phyloP scores from a whole-genome alignment of 441 rosid genomes.

The Corymbia citriodora region DNA sequence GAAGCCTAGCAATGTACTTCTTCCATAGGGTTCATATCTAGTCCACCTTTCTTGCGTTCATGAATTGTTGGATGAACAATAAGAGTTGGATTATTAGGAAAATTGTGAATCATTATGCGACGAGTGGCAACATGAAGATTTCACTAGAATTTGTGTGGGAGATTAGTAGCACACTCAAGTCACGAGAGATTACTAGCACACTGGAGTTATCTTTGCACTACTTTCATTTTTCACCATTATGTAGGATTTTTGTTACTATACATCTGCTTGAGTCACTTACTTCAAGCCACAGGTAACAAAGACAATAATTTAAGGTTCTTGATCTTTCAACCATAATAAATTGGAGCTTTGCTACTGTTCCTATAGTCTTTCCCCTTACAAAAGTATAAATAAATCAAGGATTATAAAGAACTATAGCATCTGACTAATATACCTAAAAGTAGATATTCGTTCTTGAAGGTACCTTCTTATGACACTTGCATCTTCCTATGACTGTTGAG shows the following conservation, averaged over 20 bases:
- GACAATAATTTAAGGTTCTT: not conserved
- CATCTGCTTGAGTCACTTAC: not conserved
- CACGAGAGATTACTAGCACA: rapidly evolving
- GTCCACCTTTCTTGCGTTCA: not conserved
- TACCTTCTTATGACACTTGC: not conserved
- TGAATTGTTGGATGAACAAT: not conserved
- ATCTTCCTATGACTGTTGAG: too few species aligned
- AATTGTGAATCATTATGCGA: too few species aligned
- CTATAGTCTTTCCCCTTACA: not conserved
- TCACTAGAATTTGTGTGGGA: rapidly evolving
- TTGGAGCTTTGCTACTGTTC: too few species aligned
- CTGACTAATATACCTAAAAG: not conserved
- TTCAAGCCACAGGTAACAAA: not conserved
- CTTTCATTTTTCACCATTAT: not conserved
- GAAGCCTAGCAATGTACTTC: not conserved
- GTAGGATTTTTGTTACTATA: not conserved
- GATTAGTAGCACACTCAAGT: not conserved
- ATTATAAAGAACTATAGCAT: too few species aligned
- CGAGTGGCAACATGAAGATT: rapidly evolving
- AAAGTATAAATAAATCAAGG: too few species aligned
- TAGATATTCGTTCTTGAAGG: not conserved
- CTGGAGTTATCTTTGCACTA: rapidly evolving
- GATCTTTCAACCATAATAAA: too few species aligned
- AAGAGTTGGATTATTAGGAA: not conserved
- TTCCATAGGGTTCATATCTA: not conserved